phyloP scores from a whole-genome alignment of 2,329 filamentous ascomycete species.

The Lasiodiplodia sp. region DNA sequence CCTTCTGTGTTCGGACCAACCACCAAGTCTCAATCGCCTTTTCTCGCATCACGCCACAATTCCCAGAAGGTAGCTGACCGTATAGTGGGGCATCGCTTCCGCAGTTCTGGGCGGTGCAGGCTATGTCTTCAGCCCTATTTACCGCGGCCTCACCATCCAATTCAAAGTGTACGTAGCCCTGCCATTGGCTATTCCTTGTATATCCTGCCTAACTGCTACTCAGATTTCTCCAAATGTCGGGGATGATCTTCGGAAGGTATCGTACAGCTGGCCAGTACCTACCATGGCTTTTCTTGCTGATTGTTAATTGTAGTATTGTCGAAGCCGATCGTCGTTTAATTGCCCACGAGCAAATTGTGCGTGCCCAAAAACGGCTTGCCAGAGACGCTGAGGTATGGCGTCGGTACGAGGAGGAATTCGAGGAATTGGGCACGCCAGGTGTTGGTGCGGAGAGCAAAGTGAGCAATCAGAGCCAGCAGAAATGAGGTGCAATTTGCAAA shows the following conservation, averaged over 20 bases:
- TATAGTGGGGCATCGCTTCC: slow-evolving; percentile 71
- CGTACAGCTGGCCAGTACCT: neutral
- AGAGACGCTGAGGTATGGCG: slow-evolving; percentile 74
- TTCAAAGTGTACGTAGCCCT: slow-evolving; percentile 72
- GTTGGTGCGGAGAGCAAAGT: slow-evolving; percentile 20
- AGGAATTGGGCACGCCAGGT: slow-evolving; percentile 45
- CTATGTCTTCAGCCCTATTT: slow-evolving; percentile 72
- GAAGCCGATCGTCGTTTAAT: slow-evolving; percentile 75
- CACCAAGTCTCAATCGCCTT: neutral
- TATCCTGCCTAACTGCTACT: neutral
- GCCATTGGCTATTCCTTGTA: neutral
- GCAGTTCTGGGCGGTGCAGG: slow-evolving; percentile 69
- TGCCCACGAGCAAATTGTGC: slow-evolving; percentile 69
- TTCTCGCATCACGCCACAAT: neutral
- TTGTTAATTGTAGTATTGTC: slow-evolving; percentile 43
- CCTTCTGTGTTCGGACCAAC: too few species aligned
- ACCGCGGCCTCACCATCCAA: slow-evolving; percentile 74
- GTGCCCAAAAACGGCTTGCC: slow-evolving; percentile 69
- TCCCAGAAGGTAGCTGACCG: too few species aligned
- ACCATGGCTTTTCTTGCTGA: neutral
- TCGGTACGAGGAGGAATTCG: slow-evolving; percentile 68
- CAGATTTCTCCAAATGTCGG: slow-evolving; percentile 85
- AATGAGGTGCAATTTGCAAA: neutral
- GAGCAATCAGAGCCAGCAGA: slow-evolving; percentile 16
- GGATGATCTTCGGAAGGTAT: slow-evolving; percentile 73